These are phyloP conservation scores for Phlebopus sp. DNA, from an alignment of 1,284 basidiomycete genomes.

Conservation along the genomic window DNA sequence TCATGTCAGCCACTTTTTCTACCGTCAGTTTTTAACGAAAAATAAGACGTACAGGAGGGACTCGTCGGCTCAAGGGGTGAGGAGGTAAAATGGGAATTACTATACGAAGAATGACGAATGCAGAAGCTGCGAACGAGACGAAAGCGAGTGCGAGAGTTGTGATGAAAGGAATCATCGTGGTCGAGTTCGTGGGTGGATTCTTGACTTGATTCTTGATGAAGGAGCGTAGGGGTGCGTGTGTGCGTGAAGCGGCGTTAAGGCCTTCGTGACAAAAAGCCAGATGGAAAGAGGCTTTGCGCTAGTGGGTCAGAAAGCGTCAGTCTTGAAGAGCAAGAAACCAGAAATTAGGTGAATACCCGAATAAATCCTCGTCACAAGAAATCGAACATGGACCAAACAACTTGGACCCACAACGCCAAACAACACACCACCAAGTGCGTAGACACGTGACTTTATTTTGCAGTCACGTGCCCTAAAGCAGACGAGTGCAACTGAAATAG, in stretches of 20 bases:
- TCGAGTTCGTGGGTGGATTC: conserved; percentile 28
- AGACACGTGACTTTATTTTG: conserved; percentile 19
- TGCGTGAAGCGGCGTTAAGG: conserved; percentile 35
- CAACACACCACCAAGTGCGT: conserved; percentile 11
- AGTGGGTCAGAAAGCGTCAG: conserved; percentile 11
- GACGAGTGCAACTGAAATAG: too few species aligned
- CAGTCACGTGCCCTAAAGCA: conserved; percentile 6
- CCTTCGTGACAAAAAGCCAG: conserved; percentile 21
- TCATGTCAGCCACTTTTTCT: conserved; percentile 17
- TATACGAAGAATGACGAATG: conserved; percentile 69
- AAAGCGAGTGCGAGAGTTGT: conserved; percentile 63
- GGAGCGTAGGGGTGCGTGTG: conserved; percentile 45
- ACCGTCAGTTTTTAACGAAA: conserved; percentile 10
- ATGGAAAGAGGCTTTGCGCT: conserved; percentile 12
- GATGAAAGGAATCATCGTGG: conserved; percentile 60
- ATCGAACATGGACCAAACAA: conserved; percentile 20
- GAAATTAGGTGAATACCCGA: background rate
- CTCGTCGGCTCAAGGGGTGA: conserved; percentile 64
- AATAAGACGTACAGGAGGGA: conserved; percentile 53
- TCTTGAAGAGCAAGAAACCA: conserved; percentile 16
- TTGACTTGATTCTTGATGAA: conserved; percentile 40
- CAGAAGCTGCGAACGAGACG: conserved; percentile 65
- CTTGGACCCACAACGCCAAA: conserved; percentile 19
- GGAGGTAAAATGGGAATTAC: conserved; percentile 68
- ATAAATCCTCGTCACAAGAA: conserved; percentile 12